Evolutionary conservation across 2,329 filamentous ascomycete species (phyloP).

Genomic region (Lizonia empirigonia): DNA sequence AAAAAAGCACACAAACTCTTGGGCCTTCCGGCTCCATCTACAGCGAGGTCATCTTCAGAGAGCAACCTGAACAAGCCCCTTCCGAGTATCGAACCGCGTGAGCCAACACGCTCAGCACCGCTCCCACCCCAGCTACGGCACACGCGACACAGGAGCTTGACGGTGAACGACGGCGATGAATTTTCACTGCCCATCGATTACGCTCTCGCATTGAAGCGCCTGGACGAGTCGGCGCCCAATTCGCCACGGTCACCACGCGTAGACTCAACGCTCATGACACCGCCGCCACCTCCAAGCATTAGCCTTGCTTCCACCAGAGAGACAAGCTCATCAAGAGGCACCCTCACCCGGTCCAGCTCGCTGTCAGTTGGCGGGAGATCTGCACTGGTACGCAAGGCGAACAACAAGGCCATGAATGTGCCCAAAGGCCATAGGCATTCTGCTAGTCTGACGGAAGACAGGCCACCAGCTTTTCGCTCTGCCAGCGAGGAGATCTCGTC

Average conservation of each 20-base stretch:
- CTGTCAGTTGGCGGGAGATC: conserved; percentile 41
- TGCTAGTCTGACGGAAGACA: conserved; percentile 34
- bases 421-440: conserved; percentile 34
- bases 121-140: conserved; percentile 22
- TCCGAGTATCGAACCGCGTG: conserved; percentile 10
- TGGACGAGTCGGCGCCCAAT: conserved; percentile 31
- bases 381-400: conserved; percentile 34
- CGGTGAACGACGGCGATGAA: conserved; percentile 42
- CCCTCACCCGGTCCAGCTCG: conserved; percentile 36
- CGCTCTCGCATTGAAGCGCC: conserved; percentile 44
- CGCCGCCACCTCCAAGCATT: conserved; percentile 26
- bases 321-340: conserved; percentile 26
- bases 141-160: conserved; percentile 40
- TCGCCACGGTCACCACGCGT: conserved; percentile 17
- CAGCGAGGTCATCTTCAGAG: conserved; percentile 26
- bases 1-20: conserved; percentile 53
- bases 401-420: conserved; percentile 28
- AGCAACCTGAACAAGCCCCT: conserved; percentile 16
- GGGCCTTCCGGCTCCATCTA: conserved; percentile 35
- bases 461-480: conserved; percentile 28
- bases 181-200: conserved; percentile 49
- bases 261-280: conserved; percentile 16
- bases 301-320: conserved; percentile 29
- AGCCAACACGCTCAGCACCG: conserved; percentile 8
- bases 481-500: conserved; percentile 39